These are phyloP conservation scores for Globisporangium barbulae DNA, from an alignment of 352 stramenopile species.

Conservation along the genomic window DNA sequence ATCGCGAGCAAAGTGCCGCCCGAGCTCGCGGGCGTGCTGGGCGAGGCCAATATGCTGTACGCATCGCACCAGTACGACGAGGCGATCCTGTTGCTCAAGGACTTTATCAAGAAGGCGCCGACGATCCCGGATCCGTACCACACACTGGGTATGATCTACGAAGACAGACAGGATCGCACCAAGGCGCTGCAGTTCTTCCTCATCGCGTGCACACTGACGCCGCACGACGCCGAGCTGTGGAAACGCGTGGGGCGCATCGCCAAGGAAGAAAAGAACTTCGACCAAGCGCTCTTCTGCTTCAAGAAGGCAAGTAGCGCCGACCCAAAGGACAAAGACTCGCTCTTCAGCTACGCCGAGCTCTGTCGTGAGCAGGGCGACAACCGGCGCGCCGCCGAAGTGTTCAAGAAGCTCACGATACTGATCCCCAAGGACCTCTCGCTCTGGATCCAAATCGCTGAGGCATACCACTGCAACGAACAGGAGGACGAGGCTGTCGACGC, in stretches of 20 bases:
- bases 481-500: slow-evolving; percentile 82
- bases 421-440: slow-evolving; percentile 74
- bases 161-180: slow-evolving; percentile 72
- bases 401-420: slow-evolving; percentile 73
- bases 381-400: slow-evolving; percentile 69
- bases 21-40: slow-evolving; percentile 74
- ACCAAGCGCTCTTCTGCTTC: slow-evolving; percentile 84
- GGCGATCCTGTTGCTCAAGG: slow-evolving; percentile 76
- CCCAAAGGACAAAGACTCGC: slow-evolving; percentile 73
- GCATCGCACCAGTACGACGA: slow-evolving; percentile 85
- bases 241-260: slow-evolving; percentile 81
- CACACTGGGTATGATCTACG: slow-evolving; percentile 86
- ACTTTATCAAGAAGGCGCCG: slow-evolving; percentile 88
- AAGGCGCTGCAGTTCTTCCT: slow-evolving; percentile 87
- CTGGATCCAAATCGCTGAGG: slow-evolving; percentile 85
- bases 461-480: slow-evolving; percentile 87
- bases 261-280: slow-evolving; percentile 85
- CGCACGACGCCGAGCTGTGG: slow-evolving; percentile 82
- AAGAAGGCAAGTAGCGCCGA: slow-evolving; percentile 81
- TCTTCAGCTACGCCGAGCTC: slow-evolving; percentile 80
- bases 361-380: slow-evolving; percentile 80
- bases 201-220: slow-evolving; percentile 80
- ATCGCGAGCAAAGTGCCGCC: slow-evolving; percentile 73
- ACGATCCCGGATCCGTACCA: slow-evolving; percentile 87
- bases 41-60: slow-evolving; percentile 85